Evolutionary conservation across 2,329 filamentous ascomycete genomes (phyloP), one percentile per base, ranked within the genome.

Genomic region (Pseudogymnoascus verrucosus): DNA sequence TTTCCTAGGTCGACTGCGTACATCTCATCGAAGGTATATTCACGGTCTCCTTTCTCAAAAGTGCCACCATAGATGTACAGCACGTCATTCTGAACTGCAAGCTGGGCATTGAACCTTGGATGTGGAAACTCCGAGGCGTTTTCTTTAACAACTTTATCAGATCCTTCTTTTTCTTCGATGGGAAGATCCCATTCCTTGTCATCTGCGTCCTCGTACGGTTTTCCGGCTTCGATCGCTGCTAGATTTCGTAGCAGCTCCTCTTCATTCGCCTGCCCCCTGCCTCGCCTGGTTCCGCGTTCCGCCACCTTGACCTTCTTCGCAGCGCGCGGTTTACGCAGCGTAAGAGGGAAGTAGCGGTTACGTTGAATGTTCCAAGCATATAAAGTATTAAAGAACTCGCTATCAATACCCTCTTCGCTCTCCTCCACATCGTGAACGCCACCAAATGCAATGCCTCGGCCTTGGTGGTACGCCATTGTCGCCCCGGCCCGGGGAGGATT

Each of bases 31-130:
- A 98, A 96, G 0, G 93, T 98, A 71, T 90, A 96, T 75, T 99
- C 95, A 21, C 91, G 84, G 71, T 99, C 95, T 16, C 91, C 93
- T 73, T 96, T 95, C 73, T 99, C 95, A 71, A 89, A 97, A 0
- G 93, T 99, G 16, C 95, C 95, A 31, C 95, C 93, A 71, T 96
- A 98, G 62, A 98, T 91, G 76, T 93, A 99, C 0, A 98, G 81
- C 7, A 90, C 86, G 74, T 99, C 95, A 68, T 93, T 91, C 76
- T 98, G 93, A 0, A 98, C 91, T 0, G 93, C 86, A 40, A 98
- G 78, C 68, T 95, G 90, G 1, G 92, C 88, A 69, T 98, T 98
- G 78, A 99, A 99, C 61, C 95, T 84, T 16, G 87, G 83, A 70
- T 97, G 93, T 3, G 95, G 95, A 73, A 96, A 87, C 73, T 96